Evolutionary conservation across 352 stramenopile species (phyloP).

Genomic region (Phytophthora hibernalis): DNA sequence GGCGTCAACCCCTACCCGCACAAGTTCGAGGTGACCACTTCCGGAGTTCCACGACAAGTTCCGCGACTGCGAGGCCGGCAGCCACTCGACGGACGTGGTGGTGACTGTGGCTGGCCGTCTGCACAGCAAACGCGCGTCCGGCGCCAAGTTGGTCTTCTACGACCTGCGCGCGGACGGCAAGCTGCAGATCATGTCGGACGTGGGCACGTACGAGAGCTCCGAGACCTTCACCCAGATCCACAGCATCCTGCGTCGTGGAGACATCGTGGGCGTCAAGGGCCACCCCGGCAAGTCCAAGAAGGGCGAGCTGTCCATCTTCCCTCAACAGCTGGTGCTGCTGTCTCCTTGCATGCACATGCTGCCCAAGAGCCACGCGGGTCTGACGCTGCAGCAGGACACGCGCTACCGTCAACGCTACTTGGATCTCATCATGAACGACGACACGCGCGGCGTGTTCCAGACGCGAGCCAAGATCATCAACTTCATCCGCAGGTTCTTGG

Average conservation of each 20-base stretch:
- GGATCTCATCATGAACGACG: constrained; percentile 97
- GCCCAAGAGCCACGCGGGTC: constrained; percentile 75
- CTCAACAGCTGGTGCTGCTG: constrained; percentile 75
- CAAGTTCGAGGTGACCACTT: constrained; percentile 98
- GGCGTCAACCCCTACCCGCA: constrained; percentile 97
- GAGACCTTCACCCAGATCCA: constrained; percentile 87
- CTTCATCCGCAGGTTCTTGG: constrained; percentile 93
- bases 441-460: constrained; percentile 93
- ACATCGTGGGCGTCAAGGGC: constrained; percentile 97
- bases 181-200: constrained; percentile 97
- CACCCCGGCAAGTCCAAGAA: constrained; percentile 97
- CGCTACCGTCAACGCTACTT: constrained; percentile 95
- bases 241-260: constrained; percentile 92
- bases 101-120: constrained; percentile 96
- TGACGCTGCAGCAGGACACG: constrained; percentile 77
- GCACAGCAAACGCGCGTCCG: constrained; percentile 95
- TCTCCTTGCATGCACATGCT: constrained; percentile 90
- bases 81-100: constrained; percentile 74
- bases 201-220: constrained; percentile 66
- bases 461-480: constrained; percentile 95
- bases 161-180: constrained; percentile 95
- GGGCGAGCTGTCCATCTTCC: constrained; percentile 98
- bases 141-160: constrained; percentile 98
- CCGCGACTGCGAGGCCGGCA: constrained; percentile 78
- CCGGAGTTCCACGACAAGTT: constrained; percentile 95